Conservation (phyloP, 2,329 filamentous ascomycete genomes). For the Phyllosticta paracitricarpa region DNA sequence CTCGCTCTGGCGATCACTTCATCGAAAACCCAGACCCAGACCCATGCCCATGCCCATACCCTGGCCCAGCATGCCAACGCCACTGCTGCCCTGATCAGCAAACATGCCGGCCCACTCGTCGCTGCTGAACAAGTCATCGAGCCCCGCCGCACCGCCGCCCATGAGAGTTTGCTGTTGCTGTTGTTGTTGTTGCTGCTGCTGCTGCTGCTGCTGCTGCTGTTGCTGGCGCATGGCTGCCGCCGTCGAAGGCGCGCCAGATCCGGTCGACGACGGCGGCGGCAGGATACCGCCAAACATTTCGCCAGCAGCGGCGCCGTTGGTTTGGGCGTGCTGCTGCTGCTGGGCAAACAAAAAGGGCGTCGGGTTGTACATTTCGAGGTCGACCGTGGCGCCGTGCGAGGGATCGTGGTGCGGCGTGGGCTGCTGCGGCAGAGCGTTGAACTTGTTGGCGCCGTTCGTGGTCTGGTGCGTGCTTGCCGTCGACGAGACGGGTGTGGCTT, state of each 20-base stretch:
- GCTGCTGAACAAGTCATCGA: slow-evolving; percentile 28
- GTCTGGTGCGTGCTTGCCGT: background rate
- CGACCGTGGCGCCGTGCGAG: background rate
- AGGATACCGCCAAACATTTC: background rate
- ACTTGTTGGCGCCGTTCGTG: slow-evolving; percentile 1
- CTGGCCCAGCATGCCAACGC: slow-evolving; percentile 13
- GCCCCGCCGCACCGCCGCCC: slow-evolving; percentile 36
- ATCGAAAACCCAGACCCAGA: background rate
- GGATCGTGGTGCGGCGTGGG: slow-evolving; percentile 5
- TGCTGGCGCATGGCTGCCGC: background rate
- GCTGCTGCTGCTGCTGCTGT: background rate
- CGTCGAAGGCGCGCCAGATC: background rate
- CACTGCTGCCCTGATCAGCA: slow-evolving; percentile 23
- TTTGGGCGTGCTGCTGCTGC: no score
- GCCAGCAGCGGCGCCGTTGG: background rate
- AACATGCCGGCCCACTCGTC: slow-evolving; percentile 33
- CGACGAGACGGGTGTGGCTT: background rate
- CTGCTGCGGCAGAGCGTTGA: slow-evolving; percentile 4
- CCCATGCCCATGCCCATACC: slow-evolving; percentile 7
- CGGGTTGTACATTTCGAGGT: slow-evolving; percentile 7
- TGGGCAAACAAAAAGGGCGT: slow-evolving; percentile 7
- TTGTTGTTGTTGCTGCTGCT: background rate
- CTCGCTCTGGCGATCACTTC: background rate
- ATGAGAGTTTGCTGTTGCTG: slow-evolving; percentile 24
- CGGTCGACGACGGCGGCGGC: background rate